Evolutionary conservation across 768 basidiomycete species (phyloP), one percentile per base, ranked within the genome.

Genomic region (Panaeolus cyanescens): DNA sequence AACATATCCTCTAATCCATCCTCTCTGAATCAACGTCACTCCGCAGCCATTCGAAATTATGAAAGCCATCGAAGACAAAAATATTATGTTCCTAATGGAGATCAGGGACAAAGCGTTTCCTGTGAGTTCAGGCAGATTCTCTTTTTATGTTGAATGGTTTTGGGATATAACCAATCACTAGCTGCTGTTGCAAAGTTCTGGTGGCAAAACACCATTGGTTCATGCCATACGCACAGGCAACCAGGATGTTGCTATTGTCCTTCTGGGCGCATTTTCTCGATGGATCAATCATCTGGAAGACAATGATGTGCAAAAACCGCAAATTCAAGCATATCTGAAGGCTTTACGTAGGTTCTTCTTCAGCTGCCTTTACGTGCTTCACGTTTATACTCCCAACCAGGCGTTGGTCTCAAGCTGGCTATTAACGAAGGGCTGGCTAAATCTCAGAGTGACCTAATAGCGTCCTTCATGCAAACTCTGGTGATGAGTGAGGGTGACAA

Each of bases 401-500:
- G 91, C 40, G 83, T 86, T 17, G 94, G 96, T 71, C 83, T 99
- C 58, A 96, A 96, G 72, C 83, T 95, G 45, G 96, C 95, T 2
- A 97, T 98, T 56, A 92, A 95, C 69, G 89, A 89, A 66, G 93
- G 93, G 19, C 81, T 96, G 39, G 84, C 90, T 63, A 88, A 85
- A 67, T 86, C 88, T 0, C 90, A 93, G 71, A 90, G 86, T 62
- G 89, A 93, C 68, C 82, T 99, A 45, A 91, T 93, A 55, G 92
- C 96, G 4, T 95, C 93, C 0, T 98, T 96, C 74, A 79, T 99
- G 68, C 96, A 99, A 76, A 94, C 94, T 15, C 78, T 98, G 33
- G 86, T 99, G 66, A 98, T 98, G 96, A 94, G 92, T 59, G 95
- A 97, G 79, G 96, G 96, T 15, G 92, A 96, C 66, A 83, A 86